Conservation (phyloP, 164 flowering plant genomes). For the Magnolia changhungtana region DNA sequence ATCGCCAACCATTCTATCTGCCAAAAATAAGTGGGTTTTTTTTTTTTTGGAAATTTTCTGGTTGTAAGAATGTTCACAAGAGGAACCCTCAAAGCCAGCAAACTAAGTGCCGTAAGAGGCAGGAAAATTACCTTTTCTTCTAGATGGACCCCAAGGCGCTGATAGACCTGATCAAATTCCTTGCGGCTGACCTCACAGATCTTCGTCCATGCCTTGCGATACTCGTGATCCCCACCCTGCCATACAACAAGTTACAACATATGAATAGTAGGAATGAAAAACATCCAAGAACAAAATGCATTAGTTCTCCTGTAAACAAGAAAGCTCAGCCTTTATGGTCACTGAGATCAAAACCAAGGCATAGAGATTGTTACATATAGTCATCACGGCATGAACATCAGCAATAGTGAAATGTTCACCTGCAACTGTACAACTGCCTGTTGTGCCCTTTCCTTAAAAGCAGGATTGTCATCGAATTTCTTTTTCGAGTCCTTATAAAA, state of each 20-base stretch:
- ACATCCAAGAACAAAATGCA: neutral
- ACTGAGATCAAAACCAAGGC: neutral
- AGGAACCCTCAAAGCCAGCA: neutral
- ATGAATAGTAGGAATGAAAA: neutral
- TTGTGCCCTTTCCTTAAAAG: constrained; percentile 83
- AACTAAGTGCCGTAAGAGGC: neutral
- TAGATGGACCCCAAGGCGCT: constrained; percentile 72
- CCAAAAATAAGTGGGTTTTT: neutral
- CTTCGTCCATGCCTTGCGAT: constrained; percentile 74
- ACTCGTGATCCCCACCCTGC: constrained; percentile 75
- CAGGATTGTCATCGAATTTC: constrained; percentile 80
- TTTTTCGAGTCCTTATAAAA: constrained; percentile 82
- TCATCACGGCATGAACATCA: neutral
- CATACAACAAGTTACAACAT: neutral
- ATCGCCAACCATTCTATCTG: neutral
- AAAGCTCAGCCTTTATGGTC: neutral
- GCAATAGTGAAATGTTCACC: constrained; percentile 36
- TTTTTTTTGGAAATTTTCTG: neutral
- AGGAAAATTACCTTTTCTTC: constrained; percentile 74
- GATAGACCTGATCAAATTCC: constrained; percentile 74
- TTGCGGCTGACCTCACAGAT: constrained; percentile 92
- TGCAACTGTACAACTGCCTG: constrained; percentile 89
- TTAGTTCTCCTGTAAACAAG: neutral
- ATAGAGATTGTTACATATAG: too few species aligned
- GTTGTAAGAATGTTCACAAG: neutral